phyloP scores from a whole-genome alignment of 2,329 filamentous ascomycete genomes.

The Fusarium temperatum region DNA sequence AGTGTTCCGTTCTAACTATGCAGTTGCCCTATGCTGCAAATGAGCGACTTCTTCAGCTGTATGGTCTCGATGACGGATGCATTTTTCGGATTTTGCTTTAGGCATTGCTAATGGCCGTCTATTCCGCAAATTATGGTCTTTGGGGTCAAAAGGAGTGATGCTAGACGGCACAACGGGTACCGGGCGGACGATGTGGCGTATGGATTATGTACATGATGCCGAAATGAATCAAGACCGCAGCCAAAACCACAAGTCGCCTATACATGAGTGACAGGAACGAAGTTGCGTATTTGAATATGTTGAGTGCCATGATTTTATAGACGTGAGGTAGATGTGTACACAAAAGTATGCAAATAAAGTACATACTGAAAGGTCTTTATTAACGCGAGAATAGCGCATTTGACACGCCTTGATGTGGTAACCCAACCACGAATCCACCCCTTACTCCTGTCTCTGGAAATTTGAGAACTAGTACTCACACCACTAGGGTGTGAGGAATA shows the following conservation, averaged over 20 bases:
- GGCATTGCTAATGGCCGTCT: constrained; percentile 29
- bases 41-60: not conserved
- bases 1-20: constrained; percentile 15
- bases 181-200: constrained; percentile 40
- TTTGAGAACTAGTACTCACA: constrained; percentile 2
- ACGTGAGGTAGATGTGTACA: not conserved
- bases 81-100: constrained; percentile 31
- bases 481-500: constrained; percentile 4
- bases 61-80: constrained; percentile 21
- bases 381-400: constrained; percentile 22
- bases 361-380: constrained; percentile 36
- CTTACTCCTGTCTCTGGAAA: constrained; percentile 5
- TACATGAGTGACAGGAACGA: not conserved
- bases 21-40: constrained; percentile 1
- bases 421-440: not conserved
- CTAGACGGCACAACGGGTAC: constrained; percentile 25
- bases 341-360: constrained; percentile 22
- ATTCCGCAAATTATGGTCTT: constrained; percentile 27
- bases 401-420: constrained; percentile 1
- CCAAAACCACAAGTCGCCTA: not conserved
- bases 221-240: constrained; percentile 42
- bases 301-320: not conserved
- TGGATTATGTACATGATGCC: constrained; percentile 43
- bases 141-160: constrained; percentile 34
- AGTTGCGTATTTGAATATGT: not conserved